Percentiles rank a stretch among this genome's conserved stretches.
Conservation (phyloP, 805 yeast species). For the Huiozyma sinensis region DNA sequence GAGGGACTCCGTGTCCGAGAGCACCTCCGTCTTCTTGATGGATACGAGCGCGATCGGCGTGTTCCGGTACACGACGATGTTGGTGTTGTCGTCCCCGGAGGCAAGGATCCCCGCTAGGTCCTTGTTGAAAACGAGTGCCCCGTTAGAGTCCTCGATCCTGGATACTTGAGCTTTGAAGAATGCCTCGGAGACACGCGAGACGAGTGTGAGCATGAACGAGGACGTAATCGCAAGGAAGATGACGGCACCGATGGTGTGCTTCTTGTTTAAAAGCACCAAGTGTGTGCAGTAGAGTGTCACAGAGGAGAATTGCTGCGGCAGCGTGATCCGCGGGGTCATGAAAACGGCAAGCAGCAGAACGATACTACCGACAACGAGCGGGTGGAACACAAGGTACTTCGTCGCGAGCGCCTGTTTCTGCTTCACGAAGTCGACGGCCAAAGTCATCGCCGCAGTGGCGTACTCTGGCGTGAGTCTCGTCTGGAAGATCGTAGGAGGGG, state of each 20-base stretch:
- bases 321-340: constrained; percentile 11
- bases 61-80: constrained; percentile 51
- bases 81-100: constrained; percentile 37
- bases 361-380: constrained; percentile 24
- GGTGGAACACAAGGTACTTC: constrained; percentile 37
- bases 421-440: constrained; percentile 51
- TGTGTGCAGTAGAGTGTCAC: constrained; percentile 17
- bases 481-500: constrained; percentile 43
- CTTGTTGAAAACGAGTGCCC: constrained; percentile 11
- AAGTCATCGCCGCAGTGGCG: constrained; percentile 48
- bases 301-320: constrained; percentile 14
- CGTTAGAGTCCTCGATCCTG: constrained; percentile 27
- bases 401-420: constrained; percentile 38
- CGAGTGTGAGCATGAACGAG: constrained; percentile 31
- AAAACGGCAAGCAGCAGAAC: constrained; percentile 6
- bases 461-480: constrained; percentile 43
- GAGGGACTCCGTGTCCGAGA: constrained; percentile 33
- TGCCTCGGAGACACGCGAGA: constrained; percentile 37
- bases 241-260: constrained; percentile 26
- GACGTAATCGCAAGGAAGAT: constrained; percentile 32
- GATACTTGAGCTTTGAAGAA: constrained; percentile 34
- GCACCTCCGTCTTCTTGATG: constrained; percentile 32
- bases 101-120: constrained; percentile 28
- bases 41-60: constrained; percentile 59
- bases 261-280: constrained; percentile 16